Conservation (phyloP, 441 rosid species). For the Mallotus repandus region DNA sequence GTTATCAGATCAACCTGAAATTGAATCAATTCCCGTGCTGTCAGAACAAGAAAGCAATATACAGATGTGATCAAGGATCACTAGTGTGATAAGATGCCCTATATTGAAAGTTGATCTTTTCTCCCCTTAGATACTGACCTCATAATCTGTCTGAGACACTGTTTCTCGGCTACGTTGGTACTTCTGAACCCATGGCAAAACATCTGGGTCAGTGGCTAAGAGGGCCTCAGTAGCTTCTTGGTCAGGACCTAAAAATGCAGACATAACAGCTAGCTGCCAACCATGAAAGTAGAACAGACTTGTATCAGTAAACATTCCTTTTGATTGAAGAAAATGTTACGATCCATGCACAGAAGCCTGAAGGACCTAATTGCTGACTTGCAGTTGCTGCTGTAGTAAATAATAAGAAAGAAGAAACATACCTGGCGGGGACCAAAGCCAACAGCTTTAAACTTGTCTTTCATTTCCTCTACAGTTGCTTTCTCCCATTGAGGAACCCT, state of each 20-base stretch:
- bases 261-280: constrained; percentile 80
- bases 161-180: constrained; percentile 94
- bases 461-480: constrained; percentile 83
- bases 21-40: constrained; percentile 10
- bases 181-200: constrained; percentile 78
- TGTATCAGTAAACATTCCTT: not conserved
- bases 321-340: not conserved
- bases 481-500: constrained; percentile 77
- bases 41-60: not conserved
- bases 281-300: constrained; percentile 13
- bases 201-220: constrained; percentile 62
- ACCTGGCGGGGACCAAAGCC: constrained; percentile 98
- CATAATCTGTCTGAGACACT: constrained; percentile 85
- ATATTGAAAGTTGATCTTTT: not conserved
- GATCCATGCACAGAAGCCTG: not conserved
- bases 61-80: not conserved
- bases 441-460: constrained; percentile 70
- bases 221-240: constrained; percentile 76
- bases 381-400: not conserved
- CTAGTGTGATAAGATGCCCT: not conserved
- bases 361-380: not conserved
- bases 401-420: constrained; percentile 2
- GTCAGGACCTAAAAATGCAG: constrained; percentile 93
- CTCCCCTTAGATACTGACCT: constrained; percentile 41
- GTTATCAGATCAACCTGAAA: constrained; percentile 89